Evolutionary conservation across 139 green algal species (phyloP), one percentile per base, ranked within the genome.

Genomic region (Chlorella sp.): DNA sequence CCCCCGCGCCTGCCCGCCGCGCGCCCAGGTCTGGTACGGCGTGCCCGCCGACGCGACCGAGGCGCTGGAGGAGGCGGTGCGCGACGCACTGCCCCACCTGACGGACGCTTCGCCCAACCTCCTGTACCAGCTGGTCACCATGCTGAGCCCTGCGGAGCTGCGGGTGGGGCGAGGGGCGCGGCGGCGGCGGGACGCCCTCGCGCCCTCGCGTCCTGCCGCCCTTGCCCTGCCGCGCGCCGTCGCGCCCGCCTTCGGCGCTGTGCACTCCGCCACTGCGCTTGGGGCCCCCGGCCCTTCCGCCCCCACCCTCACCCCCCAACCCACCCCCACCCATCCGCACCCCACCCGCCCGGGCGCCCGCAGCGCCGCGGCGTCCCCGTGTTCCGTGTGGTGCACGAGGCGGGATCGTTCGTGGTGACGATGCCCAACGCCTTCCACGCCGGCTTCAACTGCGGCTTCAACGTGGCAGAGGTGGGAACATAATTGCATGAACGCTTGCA

Each of bases 341-440:
- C 9, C 25, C 29, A 14, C 42, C 19, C 46, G n/a, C n/a, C n/a
- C n/a, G n/a, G n/a, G n/a, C n/a, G 8, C 19, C 64, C 87, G 64
- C 67, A 84, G n/a, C 73, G 81, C 6, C 77, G 90, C 1, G 89
- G 90, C 29, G 87, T 97, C 38, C 94, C 94, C 2, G 94, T 98
- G 17, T 79, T 83, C 85, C 85, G 90, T 53, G 68, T 94, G 53
- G 87, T 94, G 58, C 91, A 96, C 23, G 66, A 93, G 41, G 61
- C 88, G 5, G 92, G 93, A 41, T 89, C 87, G 73, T 98, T 97
- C 75, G 86, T 98, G 8, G 67, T 98, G 51, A 97, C 93, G 42
- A 97, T 97, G 83, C 94, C 95, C 4, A 82, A 90, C 62, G 83
- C 89, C 17, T 97, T 95, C 86, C 93, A 98, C 77, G 82, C 81